Base-by-base conservation (phyloP, 371 early-diverging fungal genomes). In the Coemansia sp. region DNA sequence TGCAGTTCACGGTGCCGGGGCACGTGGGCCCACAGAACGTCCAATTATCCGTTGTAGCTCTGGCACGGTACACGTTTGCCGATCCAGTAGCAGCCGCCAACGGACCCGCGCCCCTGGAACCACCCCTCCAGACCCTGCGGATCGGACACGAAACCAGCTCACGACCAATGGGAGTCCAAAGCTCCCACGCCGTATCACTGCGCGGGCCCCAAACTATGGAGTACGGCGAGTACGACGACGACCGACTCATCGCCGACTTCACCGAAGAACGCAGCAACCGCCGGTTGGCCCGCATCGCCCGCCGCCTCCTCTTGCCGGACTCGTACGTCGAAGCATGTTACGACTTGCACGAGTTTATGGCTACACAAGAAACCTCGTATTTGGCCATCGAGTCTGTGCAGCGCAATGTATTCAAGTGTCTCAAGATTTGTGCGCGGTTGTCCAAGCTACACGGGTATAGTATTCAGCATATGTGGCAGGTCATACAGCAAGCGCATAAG, bases 401-500 rank as follows among this genome's bases (percentile, higher is more conserved):
- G 58, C 65, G 78, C 41, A 77, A 77, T 44, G 66, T 69, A n/a
- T 77, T 77, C 64, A 77, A 77, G 41, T 77, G 78, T 44, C 17
- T 77, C 2, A 77, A 77, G 64, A 73, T 77, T 12, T 77, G 78
- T 32, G 78, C 78, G 8, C 66, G 78, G 3, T 61, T 77, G 54
- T 77, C 78, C 3, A 77, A 77, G 61, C 78, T 77, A 5, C 78
- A 61, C 32, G 78, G 78, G 1, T 77, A 77, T 62, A 69, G 52
- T 52, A 69, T 77, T 46, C 74, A 77, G 58, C 53, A 72, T 3
- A 73, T 77, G 75, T 77, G 78, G 78, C 78, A 77, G 54, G 63
- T 77, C 7, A 63, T 77, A 7, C 74, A 69, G 53, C 69, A 77
- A 49, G 78, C 78, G 4, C 48, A 77, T 19, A 29, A 44, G 40